phyloP scores from a whole-genome alignment of 225 moss, liverwort and hornwort genomes.

The Neckera pumila region DNA sequence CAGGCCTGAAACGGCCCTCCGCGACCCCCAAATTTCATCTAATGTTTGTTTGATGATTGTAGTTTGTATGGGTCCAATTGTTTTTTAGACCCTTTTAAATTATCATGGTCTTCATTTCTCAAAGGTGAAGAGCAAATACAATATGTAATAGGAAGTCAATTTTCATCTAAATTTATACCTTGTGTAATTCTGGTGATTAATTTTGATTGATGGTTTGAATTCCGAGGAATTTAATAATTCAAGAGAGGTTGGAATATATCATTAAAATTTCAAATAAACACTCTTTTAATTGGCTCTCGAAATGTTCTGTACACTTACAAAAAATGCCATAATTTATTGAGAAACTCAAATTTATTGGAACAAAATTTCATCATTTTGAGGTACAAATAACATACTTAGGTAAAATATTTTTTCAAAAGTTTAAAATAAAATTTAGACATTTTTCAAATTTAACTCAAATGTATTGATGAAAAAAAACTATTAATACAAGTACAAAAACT shows the following conservation, averaged over 20 bases:
- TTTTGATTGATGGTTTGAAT: background rate
- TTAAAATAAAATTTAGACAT: background rate
- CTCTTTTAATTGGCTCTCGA: background rate
- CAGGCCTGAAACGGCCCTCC: no score
- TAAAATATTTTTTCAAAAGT: background rate
- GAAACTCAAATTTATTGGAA: background rate
- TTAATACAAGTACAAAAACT: no score
- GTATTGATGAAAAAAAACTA: background rate
- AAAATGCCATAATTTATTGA: background rate
- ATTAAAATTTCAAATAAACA: background rate
- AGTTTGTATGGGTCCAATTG: no score
- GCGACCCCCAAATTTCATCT: no score
- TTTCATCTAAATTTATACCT: background rate
- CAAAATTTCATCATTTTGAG: no score
- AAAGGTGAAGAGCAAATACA: background rate
- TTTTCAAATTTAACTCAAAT: background rate
- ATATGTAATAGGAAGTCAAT: background rate
- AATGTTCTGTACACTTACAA: background rate
- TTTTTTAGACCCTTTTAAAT: background rate
- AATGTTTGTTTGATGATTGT: no score
- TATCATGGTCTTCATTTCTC: background rate
- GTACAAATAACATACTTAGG: no score
- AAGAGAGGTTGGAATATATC: background rate
- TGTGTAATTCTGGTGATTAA: background rate
- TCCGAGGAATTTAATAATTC: background rate